Base-by-base conservation (phyloP, 192 early-diverging fungal species). In the Coemansia sp. region DNA sequence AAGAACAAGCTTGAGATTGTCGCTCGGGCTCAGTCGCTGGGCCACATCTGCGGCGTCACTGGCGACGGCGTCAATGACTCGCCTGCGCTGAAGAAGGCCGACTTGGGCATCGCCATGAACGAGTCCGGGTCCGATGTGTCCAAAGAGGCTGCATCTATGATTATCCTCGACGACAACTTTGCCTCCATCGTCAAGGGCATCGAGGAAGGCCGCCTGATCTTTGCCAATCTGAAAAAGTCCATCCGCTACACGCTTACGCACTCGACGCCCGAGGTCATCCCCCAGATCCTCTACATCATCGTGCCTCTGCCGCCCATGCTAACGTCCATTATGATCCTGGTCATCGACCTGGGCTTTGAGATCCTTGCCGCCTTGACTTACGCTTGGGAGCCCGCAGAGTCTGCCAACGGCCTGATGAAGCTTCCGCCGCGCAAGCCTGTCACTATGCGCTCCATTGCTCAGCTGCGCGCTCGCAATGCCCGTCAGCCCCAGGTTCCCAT, bases 21-120 rank as follows among this genome's bases (percentile, higher is more conserved):
- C 66, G 92, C 94, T 68, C 90, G 85, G 59, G 95, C 95, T 3
- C 97, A 98, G 78, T 70, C 87, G 4, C 75, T 92, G 69, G 95
- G 95, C n/a, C 94, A 98, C 79, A 96, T 98, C 83, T 94, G 96
- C 63, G 97, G 94, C 45, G 95, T 99, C 36, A 99, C 97, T 3
- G 97, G 97, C 60, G 95, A 97, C 78, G 94, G 94, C 82, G 94
- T 98, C 34, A 96, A 96, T 79, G 97, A 99, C 78, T 93, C 95
- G 5, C 95, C 95, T 31, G 95, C 95, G 27, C 80, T 99, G 35
- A 97, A 97, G 78, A 96, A 96, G 84, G 95, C 95, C 1, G 94
- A 99, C 80, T 75, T 99, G 62, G 97, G 97, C 63, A 98, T 99
- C 77, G 90, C 97, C 24, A 99, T 99, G 97, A 96, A 97, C 84